Base-by-base conservation (phyloP, 176 grass and related monocot genomes). In the Cymbopogon citratus region DNA sequence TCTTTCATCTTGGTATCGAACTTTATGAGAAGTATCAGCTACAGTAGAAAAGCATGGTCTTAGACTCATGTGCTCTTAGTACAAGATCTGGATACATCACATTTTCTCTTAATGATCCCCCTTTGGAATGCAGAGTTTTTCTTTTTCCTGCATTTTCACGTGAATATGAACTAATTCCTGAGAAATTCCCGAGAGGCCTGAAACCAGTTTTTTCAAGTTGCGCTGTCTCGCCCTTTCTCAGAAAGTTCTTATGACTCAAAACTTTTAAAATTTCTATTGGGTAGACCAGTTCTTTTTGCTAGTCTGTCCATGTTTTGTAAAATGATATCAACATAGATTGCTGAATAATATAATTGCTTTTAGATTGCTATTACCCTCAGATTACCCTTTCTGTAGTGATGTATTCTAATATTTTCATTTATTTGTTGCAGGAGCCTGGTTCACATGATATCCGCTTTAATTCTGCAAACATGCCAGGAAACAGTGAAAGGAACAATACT, bases 351-450 rank as follows among this genome's bases (percentile, higher is more conserved):
- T n/a, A 23, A 76, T 83, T 78, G n/a, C 25, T 41, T 85, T 45
- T 71, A 49, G 35, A 41, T 71, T 40, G 28, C 16, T 80, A 15
- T 66, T 48, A 66, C 27, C 19, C 18, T 66, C 76, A 23, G 9
- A 16, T 36, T 36, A 5, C 12, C 5, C 1, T 36, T 52, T 15
- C 19, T 67, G 43, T 25, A 80, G 1, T 35, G 13, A 68, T 51
- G 44, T n/a, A 15, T 51, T 49, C 12, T 40, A 61, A 60, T 76
- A 68, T 71, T 54, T 27, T 84, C 11, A 4, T 84, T 62, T 84
- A 19, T 78, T 85, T 71, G 51, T 77, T 89, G 34, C 44, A 99
- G 97, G 97, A 99, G 59, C 69, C 89, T 21, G 76, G 49, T 68
- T 85, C 68, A 62, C 73, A 87, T 84, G 86, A 69, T 66, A 84